Percentiles rank a stretch among this genome's conserved stretches.
These are phyloP conservation scores for Cryptococcus sp. DNA, from an alignment of 1,284 basidiomycete species.

Conservation along the genomic window DNA sequence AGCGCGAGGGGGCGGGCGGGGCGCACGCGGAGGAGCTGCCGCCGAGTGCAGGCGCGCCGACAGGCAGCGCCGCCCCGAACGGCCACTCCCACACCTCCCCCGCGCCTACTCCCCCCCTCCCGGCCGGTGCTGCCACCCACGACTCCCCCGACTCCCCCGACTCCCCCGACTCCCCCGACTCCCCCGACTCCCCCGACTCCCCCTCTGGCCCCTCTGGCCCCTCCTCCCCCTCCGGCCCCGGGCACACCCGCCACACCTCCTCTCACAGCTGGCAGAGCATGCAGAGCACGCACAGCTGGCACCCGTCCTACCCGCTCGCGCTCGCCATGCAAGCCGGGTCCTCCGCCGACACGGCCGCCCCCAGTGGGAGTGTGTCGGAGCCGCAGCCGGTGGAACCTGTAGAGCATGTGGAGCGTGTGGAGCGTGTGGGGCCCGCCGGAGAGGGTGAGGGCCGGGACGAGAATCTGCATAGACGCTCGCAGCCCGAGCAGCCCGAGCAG, in stretches of 20 bases:
- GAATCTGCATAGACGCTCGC: conserved; percentile 26
- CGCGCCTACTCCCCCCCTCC: conserved; percentile 23
- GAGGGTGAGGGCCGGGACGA: conserved; percentile 11
- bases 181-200: too few relatives aligned
- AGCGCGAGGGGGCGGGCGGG: not conserved
- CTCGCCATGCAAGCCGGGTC: conserved; percentile 22
- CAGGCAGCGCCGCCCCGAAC: conserved; percentile 1
- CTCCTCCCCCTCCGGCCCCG: too few relatives aligned
- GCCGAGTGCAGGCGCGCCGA: not conserved
- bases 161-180: not conserved
- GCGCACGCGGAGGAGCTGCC: not conserved
- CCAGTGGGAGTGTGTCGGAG: conserved; percentile 19
- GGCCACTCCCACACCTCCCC: conserved; percentile 8
- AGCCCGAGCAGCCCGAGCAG: too few relatives aligned
- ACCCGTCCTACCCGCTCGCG: conserved; percentile 30
- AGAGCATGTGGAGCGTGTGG: too few relatives aligned
- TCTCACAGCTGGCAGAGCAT: too few relatives aligned
- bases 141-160: conserved; percentile 17
- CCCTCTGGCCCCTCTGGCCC: not conserved
- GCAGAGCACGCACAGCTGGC: conserved; percentile 28
- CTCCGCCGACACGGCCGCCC: conserved; percentile 28
- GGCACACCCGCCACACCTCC: conserved; percentile 6
- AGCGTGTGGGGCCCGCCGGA: too few relatives aligned
- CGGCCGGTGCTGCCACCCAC: conserved; percentile 24
- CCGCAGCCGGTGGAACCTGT: not conserved